Conservation (phyloP, 2,329 filamentous ascomycete genomes). For the Aschersonia sp. region DNA sequence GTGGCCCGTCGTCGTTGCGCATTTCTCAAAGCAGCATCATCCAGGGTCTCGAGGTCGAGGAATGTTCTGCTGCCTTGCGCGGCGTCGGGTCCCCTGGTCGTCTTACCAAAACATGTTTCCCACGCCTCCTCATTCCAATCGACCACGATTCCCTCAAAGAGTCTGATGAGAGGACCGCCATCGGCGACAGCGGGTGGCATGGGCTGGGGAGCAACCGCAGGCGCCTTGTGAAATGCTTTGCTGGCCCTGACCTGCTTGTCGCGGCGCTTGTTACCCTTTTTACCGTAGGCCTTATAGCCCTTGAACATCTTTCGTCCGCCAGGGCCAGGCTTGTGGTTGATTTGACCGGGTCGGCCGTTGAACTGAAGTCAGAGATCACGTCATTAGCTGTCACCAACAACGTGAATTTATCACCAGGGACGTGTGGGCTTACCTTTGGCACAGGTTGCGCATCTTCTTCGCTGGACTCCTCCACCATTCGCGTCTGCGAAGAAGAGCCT, state of each 20-base stretch:
- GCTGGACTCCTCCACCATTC: constrained; percentile 44
- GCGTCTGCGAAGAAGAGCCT: constrained; percentile 21
- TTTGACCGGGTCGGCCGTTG: constrained; percentile 6
- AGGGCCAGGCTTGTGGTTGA: constrained; percentile 11
- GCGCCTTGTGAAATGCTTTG: constrained; percentile 21
- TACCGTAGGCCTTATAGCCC: constrained; percentile 28
- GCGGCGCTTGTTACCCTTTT: constrained; percentile 32
- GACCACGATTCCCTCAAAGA: constrained; percentile 73
- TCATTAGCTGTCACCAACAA: too few species aligned
- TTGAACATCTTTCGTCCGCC: constrained; percentile 34
- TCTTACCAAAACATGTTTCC: constrained; percentile 50
- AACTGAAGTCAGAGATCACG: constrained; percentile 4
- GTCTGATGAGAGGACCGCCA: constrained; percentile 53
- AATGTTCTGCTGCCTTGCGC: constrained; percentile 47
- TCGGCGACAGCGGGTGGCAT: constrained; percentile 23
- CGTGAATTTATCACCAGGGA: background rate
- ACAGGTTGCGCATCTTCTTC: constrained; percentile 31
- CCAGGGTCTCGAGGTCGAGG: constrained; percentile 32
- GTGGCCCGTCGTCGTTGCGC: constrained; percentile 49
- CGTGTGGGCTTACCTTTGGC: constrained; percentile 11
- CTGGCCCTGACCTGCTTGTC: constrained; percentile 24
- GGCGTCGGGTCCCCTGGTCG: constrained; percentile 17
- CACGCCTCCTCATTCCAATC: constrained; percentile 67
- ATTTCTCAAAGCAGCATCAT: constrained; percentile 50
- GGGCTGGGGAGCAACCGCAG: constrained; percentile 18